Evolutionary conservation across 179 eudicot species (phyloP).

Genomic region (Vitellaria paradoxa): DNA sequence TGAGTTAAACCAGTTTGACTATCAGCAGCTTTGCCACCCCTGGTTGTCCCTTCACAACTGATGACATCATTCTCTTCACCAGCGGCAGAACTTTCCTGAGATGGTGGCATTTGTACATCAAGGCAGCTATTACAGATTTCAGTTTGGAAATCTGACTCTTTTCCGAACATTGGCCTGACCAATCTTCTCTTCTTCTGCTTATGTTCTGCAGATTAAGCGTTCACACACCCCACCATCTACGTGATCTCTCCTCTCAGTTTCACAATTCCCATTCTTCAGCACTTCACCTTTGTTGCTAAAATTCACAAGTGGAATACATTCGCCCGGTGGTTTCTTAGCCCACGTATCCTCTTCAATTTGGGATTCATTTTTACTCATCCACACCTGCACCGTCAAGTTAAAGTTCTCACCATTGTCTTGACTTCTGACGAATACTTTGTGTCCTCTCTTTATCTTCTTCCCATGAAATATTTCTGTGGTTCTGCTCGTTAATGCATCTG

Average conservation of each 20-base stretch:
- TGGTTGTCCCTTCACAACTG: conserved; percentile 1
- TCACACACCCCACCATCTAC: not conserved
- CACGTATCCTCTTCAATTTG: not conserved
- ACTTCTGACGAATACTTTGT: conserved; percentile 12
- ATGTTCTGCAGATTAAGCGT: not conserved
- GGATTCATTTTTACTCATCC: not conserved
- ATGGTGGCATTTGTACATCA: conserved; percentile 4
- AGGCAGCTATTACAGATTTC: not conserved
- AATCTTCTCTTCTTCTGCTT: conserved; percentile 9
- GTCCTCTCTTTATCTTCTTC: conserved; percentile 8
- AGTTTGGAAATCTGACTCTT: not conserved
- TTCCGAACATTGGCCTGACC: not conserved
- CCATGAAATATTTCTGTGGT: not conserved
- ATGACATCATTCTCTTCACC: conserved; percentile 6
- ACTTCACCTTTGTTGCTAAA: too few species aligned
- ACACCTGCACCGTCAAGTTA: not conserved
- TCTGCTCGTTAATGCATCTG: not conserved
- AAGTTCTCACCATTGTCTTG: not conserved
- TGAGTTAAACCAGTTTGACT: too few species aligned
- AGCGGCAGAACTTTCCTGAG: conserved; percentile 8
- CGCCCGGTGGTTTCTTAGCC: not conserved
- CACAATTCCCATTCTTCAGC: too few species aligned
- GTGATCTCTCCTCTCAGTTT: not conserved
- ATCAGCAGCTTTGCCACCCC: not conserved
- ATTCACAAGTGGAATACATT: not conserved